Base-by-base conservation (phyloP, 805 yeast species). In the Komagataella kurtzmanii region DNA sequence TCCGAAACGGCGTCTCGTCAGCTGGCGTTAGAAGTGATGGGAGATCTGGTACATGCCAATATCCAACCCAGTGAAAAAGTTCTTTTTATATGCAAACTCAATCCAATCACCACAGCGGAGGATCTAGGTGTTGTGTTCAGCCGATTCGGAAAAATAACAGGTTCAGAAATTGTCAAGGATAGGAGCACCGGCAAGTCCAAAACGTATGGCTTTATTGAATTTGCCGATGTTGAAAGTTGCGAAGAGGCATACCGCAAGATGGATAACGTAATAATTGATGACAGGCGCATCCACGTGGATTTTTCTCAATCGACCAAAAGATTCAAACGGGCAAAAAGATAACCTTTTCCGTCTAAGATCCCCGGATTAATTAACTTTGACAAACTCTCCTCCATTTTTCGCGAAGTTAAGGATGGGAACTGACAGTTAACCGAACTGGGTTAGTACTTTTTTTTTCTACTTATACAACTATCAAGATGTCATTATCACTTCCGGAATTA, bases 181-280 rank as follows among this genome's bases (percentile, higher is more conserved):
- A 65, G 65, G 24, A 62, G 58, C 3, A 71, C 80, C 0, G 74
- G 77, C 0, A 72, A 71, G 14, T 76, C 81, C 1, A 58, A 80
- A 44, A 74, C 78, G 50, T 83, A 83, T 58, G 90, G 81, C 2
- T 83, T 83, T 55, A 75, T 83, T 30, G 85, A 81, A 57, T 83
- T 67, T 59, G 71, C 67, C 19, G 59, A 64, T 1, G 68, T 68
- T 53, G 64, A 67, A 45, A 70, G 72, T 44, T 82, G 85, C 49
- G 88, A 83, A 55, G 55, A 58, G n/a, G 88, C 88, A 0, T 83
- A 80, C 59, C 62, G 69, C 52, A 78, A 77, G 58, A 77, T 83
- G 80, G 79, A 80, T 45, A 76, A 75, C 14, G 83, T 78, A 3
- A 58, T 81, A 47, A 79, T 83, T 44, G 89, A 83, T 59, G 88